These are phyloP conservation scores for Populus deltoides DNA, from an alignment of 345 rosid genomes.

Conservation along the genomic window DNA sequence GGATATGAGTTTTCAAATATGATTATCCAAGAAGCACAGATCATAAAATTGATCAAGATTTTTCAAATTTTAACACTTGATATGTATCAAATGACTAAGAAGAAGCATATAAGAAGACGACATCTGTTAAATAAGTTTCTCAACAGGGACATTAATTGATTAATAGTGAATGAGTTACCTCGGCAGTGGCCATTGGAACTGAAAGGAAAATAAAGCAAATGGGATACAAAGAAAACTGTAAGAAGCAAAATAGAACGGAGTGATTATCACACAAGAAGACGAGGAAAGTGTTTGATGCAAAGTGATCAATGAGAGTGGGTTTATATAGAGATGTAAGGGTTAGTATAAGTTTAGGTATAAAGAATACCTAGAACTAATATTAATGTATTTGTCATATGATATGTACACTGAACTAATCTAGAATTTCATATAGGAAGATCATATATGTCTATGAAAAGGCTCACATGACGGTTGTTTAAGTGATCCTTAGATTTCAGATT, in stretches of 20 bases:
- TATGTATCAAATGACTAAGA: not conserved
- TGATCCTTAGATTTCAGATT: too few species aligned
- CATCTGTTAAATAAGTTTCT: not conserved
- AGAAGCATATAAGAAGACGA: not conserved
- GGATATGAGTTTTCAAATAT: not conserved
- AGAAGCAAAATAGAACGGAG: not conserved
- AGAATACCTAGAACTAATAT: too few species aligned
- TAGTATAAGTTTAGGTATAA: too few species aligned
- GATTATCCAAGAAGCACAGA: not conserved
- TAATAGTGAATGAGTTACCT: conserved; percentile 33
- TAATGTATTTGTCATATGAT: too few species aligned
- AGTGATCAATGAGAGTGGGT: conserved; percentile 19
- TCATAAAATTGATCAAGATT: not conserved
- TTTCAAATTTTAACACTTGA: not conserved
- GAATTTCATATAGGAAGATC: too few species aligned
- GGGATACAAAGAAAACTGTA: not conserved
- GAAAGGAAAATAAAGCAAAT: conserved; percentile 1
- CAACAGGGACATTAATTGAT: not conserved
- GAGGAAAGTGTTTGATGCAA: conserved; percentile 13
- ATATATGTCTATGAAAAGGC: too few species aligned
- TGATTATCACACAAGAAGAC: not conserved
- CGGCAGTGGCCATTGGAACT: conserved; percentile 52
- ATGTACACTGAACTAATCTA: rapidly evolving
- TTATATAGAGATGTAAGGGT: conserved; percentile 35
- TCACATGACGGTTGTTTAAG: too few species aligned